Evolutionary conservation across 2,329 filamentous ascomycete species (phyloP).

Genomic region (Amphichorda felina): DNA sequence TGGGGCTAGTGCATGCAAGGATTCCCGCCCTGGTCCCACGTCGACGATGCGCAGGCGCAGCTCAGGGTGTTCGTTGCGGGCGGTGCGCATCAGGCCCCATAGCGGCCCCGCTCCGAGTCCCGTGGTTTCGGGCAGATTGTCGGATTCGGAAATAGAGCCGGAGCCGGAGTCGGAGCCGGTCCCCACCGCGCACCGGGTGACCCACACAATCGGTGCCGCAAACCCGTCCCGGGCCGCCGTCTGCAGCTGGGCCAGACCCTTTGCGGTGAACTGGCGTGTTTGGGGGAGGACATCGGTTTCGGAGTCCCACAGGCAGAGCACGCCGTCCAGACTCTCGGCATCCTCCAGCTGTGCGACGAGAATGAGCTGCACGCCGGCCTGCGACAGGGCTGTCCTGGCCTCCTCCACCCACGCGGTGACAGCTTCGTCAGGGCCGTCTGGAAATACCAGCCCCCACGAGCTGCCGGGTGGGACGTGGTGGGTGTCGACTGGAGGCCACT

Average conservation of each 20-base stretch:
- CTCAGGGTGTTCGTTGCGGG: constrained; percentile 7
- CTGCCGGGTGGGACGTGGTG: too few species aligned
- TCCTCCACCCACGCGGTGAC: too few species aligned
- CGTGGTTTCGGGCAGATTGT: background rate
- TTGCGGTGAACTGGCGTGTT: constrained; percentile 1
- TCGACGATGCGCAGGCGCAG: constrained; percentile 7
- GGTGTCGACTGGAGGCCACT: too few species aligned
- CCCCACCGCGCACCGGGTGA: constrained; percentile 5
- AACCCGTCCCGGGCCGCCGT: background rate
- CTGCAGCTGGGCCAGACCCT: constrained; percentile 5
- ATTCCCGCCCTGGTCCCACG: background rate
- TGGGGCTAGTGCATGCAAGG: background rate
- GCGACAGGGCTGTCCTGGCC: too few species aligned
- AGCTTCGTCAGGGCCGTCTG: too few species aligned
- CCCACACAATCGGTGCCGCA: constrained; percentile 9
- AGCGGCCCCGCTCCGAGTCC: constrained; percentile 6
- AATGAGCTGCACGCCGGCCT: too few species aligned
- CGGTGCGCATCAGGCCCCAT: constrained; percentile 9
- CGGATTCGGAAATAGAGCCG: too few species aligned
- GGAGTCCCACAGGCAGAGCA: constrained; percentile 7
- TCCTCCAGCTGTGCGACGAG: too few species aligned
- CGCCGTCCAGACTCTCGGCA: constrained; percentile 4
- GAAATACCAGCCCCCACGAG: too few species aligned
- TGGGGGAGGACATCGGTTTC: too few species aligned
- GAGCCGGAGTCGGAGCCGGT: constrained; percentile 3